These are phyloP conservation scores for Globisporangium lucens DNA, from an alignment of 352 stramenopile genomes.

Conservation along the genomic window DNA sequence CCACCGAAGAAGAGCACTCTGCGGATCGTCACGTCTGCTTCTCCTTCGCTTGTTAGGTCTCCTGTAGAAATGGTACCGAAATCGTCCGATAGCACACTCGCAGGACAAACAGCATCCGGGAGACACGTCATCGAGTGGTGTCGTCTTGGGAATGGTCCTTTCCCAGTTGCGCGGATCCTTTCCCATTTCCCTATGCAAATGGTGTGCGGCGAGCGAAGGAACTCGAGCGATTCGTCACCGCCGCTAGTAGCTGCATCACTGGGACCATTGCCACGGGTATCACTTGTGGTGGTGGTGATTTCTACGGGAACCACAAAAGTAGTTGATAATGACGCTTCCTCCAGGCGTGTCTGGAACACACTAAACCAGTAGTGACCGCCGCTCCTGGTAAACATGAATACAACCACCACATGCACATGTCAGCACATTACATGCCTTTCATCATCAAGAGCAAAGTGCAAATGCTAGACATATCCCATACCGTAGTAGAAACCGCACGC, in stretches of 20 bases:
- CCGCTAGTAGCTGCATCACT: not conserved
- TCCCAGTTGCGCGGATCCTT: slow-evolving; percentile 44
- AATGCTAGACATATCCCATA: slow-evolving; percentile 8
- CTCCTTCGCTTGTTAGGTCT: not conserved
- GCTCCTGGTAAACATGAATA: slow-evolving; percentile 26
- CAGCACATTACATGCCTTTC: not conserved
- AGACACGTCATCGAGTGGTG: slow-evolving; percentile 71
- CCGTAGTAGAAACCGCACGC: slow-evolving; percentile 39
- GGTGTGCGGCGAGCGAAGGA: slow-evolving; percentile 33
- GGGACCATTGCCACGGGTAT: not conserved
- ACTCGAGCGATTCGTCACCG: slow-evolving; percentile 26
- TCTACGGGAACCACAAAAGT: not conserved
- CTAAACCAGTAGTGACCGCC: slow-evolving; percentile 79
- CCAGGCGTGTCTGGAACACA: slow-evolving; percentile 40
- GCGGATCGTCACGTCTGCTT: slow-evolving; percentile 27
- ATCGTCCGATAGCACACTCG: slow-evolving; percentile 17
- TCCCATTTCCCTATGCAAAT: slow-evolving; percentile 54
- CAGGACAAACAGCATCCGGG: slow-evolving; percentile 24
- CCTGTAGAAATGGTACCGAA: not conserved
- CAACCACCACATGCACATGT: not conserved
- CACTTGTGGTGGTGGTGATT: not conserved
- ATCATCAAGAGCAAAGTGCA: not conserved
- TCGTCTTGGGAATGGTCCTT: slow-evolving; percentile 45
- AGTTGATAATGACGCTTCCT: slow-evolving; percentile 19
- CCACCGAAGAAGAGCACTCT: slow-evolving; percentile 67